Percentiles rank a stretch among this genome's conserved stretches.
Evolutionary conservation across 306 rosid species (phyloP).

Genomic region (Pyrus bretschneideri): DNA sequence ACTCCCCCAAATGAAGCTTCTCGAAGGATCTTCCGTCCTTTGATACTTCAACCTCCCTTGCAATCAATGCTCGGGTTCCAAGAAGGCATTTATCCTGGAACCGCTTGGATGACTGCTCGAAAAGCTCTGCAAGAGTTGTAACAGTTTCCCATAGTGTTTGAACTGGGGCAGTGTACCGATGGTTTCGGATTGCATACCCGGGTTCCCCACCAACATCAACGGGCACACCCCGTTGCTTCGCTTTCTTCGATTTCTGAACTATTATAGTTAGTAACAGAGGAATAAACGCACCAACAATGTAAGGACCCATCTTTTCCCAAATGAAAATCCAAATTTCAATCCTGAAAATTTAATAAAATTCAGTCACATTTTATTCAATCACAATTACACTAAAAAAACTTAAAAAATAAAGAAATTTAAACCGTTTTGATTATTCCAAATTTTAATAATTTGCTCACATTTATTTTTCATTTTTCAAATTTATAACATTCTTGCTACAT

Average conservation of each 20-base stretch:
- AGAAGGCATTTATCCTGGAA: slow-evolving; percentile 46
- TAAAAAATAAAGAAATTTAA: background rate
- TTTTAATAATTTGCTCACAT: background rate
- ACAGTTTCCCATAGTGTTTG: slow-evolving; percentile 68
- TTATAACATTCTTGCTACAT: background rate
- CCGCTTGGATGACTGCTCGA: slow-evolving; percentile 56
- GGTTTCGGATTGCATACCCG: slow-evolving; percentile 58
- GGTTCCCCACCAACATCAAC: slow-evolving; percentile 63
- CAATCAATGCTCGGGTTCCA: slow-evolving; percentile 69
- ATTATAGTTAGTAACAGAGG: slow-evolving; percentile 57
- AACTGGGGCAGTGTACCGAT: slow-evolving; percentile 32
- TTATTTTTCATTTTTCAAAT: background rate
- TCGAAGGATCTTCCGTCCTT: slow-evolving; percentile 69
- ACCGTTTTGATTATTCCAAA: background rate
- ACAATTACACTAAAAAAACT: background rate
- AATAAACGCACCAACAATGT: slow-evolving; percentile 50
- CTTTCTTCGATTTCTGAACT: slow-evolving; percentile 37
- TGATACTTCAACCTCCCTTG: slow-evolving; percentile 45
- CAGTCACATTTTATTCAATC: background rate
- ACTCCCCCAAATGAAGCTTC: slow-evolving; percentile 83
- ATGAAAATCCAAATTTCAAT: slow-evolving; percentile 5
- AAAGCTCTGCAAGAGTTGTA: slow-evolving; percentile 74
- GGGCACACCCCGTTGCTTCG: slow-evolving; percentile 56
- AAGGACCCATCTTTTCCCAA: slow-evolving; percentile 46
- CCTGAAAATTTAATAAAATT: slow-evolving; percentile 17